A percentile compares a stretch with the other conserved stretches of the same genome.
Evolutionary conservation across 306 rosid species (phyloP).

Genomic region (Sophora flavescens): DNA sequence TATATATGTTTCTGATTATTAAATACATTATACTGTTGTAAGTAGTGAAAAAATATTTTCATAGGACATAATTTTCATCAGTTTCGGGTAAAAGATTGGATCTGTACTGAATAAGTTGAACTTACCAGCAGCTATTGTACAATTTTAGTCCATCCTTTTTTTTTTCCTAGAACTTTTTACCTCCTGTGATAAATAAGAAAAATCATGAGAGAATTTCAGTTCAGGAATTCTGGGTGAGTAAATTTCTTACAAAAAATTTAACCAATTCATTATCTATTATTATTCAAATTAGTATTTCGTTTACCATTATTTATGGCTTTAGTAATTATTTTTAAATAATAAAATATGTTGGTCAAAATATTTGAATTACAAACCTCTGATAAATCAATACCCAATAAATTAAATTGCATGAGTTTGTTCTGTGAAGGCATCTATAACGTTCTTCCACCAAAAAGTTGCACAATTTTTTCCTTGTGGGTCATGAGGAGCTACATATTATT

Average conservation of each 20-base stretch:
- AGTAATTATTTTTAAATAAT: background rate
- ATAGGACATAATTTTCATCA: background rate
- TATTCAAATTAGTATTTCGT: no score
- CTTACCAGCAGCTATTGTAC: background rate
- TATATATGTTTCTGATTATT: constrained; percentile 18
- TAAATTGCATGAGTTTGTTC: background rate
- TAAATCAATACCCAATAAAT: background rate
- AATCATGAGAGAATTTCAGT: background rate
- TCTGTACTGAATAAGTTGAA: background rate
- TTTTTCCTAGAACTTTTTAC: background rate
- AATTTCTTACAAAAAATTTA: background rate
- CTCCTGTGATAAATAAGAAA: background rate
- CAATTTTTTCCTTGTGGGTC: background rate
- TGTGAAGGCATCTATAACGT: background rate
- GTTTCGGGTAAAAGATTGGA: background rate
- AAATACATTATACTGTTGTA: constrained; percentile 7
- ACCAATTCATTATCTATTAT: background rate
- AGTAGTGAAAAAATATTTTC: background rate
- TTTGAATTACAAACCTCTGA: background rate
- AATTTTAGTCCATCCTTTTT: background rate
- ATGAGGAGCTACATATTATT: no score
- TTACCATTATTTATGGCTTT: background rate
- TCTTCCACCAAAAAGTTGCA: background rate
- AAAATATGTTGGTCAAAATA: background rate
- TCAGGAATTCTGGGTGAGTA: background rate